These are phyloP conservation scores for Tetraselmis chui DNA, from an alignment of 139 green algal genomes.

Conservation along the genomic window DNA sequence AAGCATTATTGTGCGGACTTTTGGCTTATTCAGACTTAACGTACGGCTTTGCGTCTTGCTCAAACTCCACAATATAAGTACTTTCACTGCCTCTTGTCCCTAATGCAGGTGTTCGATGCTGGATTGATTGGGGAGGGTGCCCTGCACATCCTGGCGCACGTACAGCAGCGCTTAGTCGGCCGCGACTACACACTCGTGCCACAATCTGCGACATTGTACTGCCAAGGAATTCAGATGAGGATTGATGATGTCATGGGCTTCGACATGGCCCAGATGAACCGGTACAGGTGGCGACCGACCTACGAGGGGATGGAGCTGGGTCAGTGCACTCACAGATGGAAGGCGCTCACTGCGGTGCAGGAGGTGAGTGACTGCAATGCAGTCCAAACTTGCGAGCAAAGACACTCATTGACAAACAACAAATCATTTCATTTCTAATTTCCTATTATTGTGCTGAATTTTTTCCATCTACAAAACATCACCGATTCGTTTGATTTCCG, in stretches of 20 bases:
- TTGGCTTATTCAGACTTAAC: not conserved
- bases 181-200: slow-evolving; percentile 47
- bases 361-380: not conserved
- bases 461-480: not conserved
- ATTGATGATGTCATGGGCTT: slow-evolving; percentile 31
- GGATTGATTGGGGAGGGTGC: slow-evolving; percentile 76
- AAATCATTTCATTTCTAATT: not conserved
- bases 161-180: slow-evolving; percentile 41
- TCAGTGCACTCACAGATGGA: slow-evolving; percentile 6
- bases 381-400: not conserved
- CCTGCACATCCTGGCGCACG: slow-evolving; percentile 55
- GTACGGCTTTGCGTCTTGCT: too few relatives aligned
- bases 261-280: slow-evolving; percentile 39
- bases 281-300: slow-evolving; percentile 51
- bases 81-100: too few relatives aligned
- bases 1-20: not conserved
- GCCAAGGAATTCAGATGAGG: slow-evolving; percentile 54
- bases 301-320: slow-evolving; percentile 62
- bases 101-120: slow-evolving; percentile 70
- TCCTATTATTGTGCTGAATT: not conserved
- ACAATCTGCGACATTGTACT: slow-evolving; percentile 43
- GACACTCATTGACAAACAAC: not conserved
- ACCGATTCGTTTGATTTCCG: not conserved
- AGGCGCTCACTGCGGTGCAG: not conserved
- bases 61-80: too few relatives aligned